Conservation (phyloP, 345 rosid species). For the Eucalyptus viminalis region DNA sequence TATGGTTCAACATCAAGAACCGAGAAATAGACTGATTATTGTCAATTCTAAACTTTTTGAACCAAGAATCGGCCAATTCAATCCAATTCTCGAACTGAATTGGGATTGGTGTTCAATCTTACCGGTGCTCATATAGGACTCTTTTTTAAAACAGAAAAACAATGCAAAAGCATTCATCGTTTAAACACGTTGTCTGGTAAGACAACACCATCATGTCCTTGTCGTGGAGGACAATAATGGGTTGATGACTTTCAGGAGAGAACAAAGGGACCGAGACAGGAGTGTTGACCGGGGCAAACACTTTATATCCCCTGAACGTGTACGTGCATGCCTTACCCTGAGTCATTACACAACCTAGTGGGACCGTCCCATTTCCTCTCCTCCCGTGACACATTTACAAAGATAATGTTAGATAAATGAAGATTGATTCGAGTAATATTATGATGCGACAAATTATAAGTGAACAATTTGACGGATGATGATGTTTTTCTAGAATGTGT, state of each 20-base stretch:
- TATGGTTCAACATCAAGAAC: not conserved
- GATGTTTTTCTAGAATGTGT: not conserved
- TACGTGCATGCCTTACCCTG: not conserved
- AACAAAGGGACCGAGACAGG: not conserved
- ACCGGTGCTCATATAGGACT: not conserved
- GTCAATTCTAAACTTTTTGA: not conserved
- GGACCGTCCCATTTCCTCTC: not conserved
- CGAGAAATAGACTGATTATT: not conserved
- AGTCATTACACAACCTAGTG: not conserved
- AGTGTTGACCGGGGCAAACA: not conserved
- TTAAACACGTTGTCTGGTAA: not conserved
- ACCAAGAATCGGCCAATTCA: fast-evolving
- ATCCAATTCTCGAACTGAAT: not conserved
- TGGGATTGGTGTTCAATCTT: not conserved
- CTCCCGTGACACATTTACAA: not conserved
- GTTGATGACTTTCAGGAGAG: not conserved
- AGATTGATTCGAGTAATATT: not conserved
- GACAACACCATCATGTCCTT: not conserved
- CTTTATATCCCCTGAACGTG: not conserved
- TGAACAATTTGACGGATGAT: not conserved
- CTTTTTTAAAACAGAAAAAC: fast-evolving
- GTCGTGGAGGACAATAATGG: not conserved
- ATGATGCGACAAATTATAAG: not conserved
- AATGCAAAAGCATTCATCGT: not conserved
- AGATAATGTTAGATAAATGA: not conserved